Conservation (phyloP, 306 rosid genomes). For the Castanea crenata region DNA sequence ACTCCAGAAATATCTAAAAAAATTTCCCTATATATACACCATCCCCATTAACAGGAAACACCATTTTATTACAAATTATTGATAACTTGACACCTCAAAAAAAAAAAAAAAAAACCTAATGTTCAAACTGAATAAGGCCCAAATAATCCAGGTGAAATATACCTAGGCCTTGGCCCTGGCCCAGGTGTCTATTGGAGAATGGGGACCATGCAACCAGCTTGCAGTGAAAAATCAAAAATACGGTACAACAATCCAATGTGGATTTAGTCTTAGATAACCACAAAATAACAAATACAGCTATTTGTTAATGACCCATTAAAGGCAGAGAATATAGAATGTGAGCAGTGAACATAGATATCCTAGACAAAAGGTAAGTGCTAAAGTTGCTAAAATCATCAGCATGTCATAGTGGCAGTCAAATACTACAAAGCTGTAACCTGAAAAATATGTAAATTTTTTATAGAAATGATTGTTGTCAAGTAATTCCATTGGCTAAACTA, state of each 20-base stretch:
- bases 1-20: no score
- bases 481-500: not conserved
- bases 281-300: not conserved
- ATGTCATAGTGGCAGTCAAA: not conserved
- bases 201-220: not conserved
- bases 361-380: not conserved
- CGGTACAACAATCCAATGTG: not conserved
- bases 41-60: no score
- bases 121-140: no score
- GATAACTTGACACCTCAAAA: no score
- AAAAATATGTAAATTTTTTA: not conserved
- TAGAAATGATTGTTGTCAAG: not conserved
- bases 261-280: not conserved
- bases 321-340: not conserved
- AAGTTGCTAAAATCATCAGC: not conserved
- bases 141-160: no score
- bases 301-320: no score
- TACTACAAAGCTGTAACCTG: not conserved
- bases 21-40: not conserved
- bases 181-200: not conserved
- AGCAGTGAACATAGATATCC: not conserved
- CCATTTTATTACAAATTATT: no score
- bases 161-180: constrained; percentile 5
- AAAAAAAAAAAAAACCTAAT: no score
- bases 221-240: constrained; percentile 21